phyloP scores from a whole-genome alignment of 805 yeast genomes.

The Hanseniaspora mollemarum region DNA sequence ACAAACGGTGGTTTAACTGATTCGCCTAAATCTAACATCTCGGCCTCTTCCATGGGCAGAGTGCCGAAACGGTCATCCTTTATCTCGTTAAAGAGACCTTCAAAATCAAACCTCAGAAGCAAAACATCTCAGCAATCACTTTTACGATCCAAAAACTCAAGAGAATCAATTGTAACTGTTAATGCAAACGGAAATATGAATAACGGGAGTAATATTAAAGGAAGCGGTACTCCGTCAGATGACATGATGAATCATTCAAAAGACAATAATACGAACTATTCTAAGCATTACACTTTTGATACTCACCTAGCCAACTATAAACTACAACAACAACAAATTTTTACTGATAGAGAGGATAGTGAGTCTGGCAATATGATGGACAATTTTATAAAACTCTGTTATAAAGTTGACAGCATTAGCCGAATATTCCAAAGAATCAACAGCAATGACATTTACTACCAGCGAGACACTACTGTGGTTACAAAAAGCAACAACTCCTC shows the following conservation, averaged over 20 bases:
- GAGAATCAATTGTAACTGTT: slow-evolving; percentile 2
- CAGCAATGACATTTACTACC: slow-evolving; percentile 10
- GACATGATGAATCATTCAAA: neutral
- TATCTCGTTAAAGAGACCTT: slow-evolving; percentile 15
- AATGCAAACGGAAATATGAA: neutral
- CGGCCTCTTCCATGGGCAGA: neutral
- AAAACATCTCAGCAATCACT: slow-evolving; percentile 28
- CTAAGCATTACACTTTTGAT: neutral
- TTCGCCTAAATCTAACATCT: slow-evolving; percentile 3
- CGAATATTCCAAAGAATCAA: slow-evolving; percentile 11
- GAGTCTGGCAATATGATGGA: slow-evolving; percentile 1
- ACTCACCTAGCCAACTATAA: neutral
- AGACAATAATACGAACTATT: neutral
- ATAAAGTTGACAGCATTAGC: slow-evolving; percentile 10
- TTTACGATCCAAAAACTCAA: slow-evolving; percentile 5
- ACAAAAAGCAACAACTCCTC: slow-evolving; percentile 1
- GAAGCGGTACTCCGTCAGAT: neutral
- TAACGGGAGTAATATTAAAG: neutral
- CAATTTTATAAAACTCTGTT: slow-evolving; percentile 10
- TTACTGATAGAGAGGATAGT: neutral
- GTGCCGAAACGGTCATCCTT: slow-evolving; percentile 10
- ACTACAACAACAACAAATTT: neutral
- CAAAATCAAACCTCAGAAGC: slow-evolving; percentile 24
- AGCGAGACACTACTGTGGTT: slow-evolving; percentile 13
- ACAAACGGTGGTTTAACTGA: neutral